Conservation (phyloP, 352 stramenopile species). For the Achlya hypogyna region DNA sequence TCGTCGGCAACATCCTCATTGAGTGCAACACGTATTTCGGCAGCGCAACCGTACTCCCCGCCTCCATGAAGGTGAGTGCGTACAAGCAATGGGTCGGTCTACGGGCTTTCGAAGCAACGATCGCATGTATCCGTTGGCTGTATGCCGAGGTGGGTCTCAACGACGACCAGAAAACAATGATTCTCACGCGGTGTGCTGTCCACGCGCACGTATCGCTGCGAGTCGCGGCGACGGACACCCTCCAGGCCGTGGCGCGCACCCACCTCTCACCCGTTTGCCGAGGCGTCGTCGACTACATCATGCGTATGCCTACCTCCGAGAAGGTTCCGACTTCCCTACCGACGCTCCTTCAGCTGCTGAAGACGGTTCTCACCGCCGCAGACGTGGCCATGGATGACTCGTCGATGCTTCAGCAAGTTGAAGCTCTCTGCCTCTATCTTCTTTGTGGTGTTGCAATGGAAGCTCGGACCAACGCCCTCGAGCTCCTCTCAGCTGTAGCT, state of each 20-base stretch:
- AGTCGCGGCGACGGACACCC: constrained; percentile 27
- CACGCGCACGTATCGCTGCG: constrained; percentile 37
- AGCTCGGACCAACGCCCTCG: constrained; percentile 26
- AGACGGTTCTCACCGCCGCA: neutral
- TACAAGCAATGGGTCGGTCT: constrained; percentile 40
- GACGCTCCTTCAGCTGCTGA: neutral
- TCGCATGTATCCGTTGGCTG: constrained; percentile 35
- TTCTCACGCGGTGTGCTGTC: constrained; percentile 42
- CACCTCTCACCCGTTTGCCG: constrained; percentile 29
- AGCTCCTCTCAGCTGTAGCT: constrained; percentile 29
- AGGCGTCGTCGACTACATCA: constrained; percentile 49
- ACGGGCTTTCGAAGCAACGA: constrained; percentile 37
- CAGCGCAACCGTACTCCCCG: neutral
- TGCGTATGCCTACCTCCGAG: constrained; percentile 29
- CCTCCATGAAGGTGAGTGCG: constrained; percentile 27
- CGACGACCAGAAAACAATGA: constrained; percentile 52
- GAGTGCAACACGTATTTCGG: constrained; percentile 59
- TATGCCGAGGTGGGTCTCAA: constrained; percentile 40
- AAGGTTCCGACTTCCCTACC: neutral
- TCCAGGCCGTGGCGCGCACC: constrained; percentile 30
- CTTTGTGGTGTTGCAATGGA: constrained; percentile 35
- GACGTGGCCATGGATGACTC: constrained; percentile 23
- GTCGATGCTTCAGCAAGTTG: constrained; percentile 56
- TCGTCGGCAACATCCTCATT: constrained; percentile 54
- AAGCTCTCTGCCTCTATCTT: constrained; percentile 48